Conservation (phyloP, 225 moss, liverwort and hornwort species). For the Sphagnum tenellum region DNA sequence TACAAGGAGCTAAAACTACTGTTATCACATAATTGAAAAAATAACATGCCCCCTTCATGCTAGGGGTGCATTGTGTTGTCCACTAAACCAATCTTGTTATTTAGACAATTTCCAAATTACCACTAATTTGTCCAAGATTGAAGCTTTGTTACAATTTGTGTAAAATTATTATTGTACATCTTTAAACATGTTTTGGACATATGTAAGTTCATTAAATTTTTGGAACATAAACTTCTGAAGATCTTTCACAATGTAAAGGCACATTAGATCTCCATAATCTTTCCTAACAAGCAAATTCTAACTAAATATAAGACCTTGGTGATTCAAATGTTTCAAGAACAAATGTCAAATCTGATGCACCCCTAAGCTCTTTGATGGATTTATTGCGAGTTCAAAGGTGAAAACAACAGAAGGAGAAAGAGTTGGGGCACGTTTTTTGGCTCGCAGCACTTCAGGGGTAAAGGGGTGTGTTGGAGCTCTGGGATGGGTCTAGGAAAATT, state of each 20-base stretch:
- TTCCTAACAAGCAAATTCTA: not conserved
- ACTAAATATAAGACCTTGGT: not conserved
- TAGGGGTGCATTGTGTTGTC: slow-evolving; percentile 1
- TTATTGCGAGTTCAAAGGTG: too few relatives aligned
- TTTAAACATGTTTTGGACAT: not conserved
- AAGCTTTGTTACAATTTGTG: not conserved
- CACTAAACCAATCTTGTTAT: slow-evolving; percentile 1
- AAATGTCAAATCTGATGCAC: too few relatives aligned
- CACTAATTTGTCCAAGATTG: not conserved
- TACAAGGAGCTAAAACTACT: not conserved
- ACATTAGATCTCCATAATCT: not conserved
- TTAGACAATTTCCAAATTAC: not conserved
- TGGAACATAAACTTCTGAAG: not conserved
- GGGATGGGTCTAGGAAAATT: too few relatives aligned
- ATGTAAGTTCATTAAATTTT: not conserved
- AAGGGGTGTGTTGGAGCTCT: too few relatives aligned
- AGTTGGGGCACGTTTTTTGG: too few relatives aligned
- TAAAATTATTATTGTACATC: not conserved
- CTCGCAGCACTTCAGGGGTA: too few relatives aligned
- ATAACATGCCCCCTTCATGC: slow-evolving; percentile 1
- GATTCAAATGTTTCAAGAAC: not conserved
- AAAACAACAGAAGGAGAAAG: too few relatives aligned
- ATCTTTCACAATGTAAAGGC: not conserved
- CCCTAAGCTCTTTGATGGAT: too few relatives aligned
- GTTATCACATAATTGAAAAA: not conserved